phyloP scores from a whole-genome alignment of 2,329 filamentous ascomycete genomes.

The Akanthomyces uredinophilus region DNA sequence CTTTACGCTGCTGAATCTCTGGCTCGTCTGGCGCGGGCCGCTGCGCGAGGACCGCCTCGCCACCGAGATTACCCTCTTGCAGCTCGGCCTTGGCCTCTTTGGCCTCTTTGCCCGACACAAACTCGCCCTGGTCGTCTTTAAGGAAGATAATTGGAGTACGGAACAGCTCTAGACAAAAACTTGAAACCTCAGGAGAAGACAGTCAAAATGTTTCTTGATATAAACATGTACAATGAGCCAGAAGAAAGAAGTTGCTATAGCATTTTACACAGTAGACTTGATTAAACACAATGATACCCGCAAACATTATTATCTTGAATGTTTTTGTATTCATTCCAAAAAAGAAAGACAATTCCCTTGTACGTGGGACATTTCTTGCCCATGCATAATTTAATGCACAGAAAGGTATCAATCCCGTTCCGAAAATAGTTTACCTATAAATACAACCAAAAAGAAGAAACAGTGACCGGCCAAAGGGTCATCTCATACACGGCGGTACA shows the following conservation, averaged over 20 bases:
- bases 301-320: neutral
- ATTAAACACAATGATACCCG: conserved; percentile 7
- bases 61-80: conserved; percentile 72
- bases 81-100: conserved; percentile 68
- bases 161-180: conserved; percentile 17
- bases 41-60: conserved; percentile 82
- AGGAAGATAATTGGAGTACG: conserved; percentile 70
- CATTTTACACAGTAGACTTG: neutral
- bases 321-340: conserved; percentile 2
- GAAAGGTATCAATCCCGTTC: conserved; percentile 6
- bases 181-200: neutral
- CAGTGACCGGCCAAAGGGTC: neutral
- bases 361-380: neutral
- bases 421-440: conserved; percentile 15
- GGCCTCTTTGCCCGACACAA: conserved; percentile 82
- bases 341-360: neutral
- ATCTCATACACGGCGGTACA: neutral
- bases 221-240: neutral
- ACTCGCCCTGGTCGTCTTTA: conserved; percentile 82
- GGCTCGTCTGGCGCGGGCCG: conserved; percentile 92
- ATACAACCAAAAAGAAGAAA: conserved; percentile 15
- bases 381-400: neutral
- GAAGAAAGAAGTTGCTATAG: neutral
- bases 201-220: neutral
- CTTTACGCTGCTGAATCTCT: conserved; percentile 89